Base-by-base conservation (phyloP, 352 stramenopile genomes). In the Phytophthora brassicae region DNA sequence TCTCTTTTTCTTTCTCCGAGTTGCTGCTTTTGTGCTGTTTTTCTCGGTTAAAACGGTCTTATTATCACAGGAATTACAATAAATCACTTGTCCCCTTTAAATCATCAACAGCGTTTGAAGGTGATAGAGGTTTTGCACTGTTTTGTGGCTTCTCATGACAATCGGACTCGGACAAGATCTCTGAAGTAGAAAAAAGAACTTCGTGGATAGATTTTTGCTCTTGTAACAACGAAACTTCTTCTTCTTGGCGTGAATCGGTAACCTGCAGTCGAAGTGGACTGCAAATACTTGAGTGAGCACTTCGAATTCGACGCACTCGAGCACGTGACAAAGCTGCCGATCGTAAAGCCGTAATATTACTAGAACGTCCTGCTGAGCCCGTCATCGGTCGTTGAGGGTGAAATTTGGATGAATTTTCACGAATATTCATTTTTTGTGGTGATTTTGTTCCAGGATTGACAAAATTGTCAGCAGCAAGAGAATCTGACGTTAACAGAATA, bases 231-330 rank as follows among this genome's bases (percentile, higher is more conserved):
- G 46, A 7, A 16, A 28, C 4, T 57, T 13, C n/a, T 24, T 63
- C 14, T 38, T 5, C 11, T 44, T 46, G 43, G 1, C 48, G n/a
- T 23, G 24, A 20, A 43, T 49, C 26, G 26, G 26, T 31, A 4
- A 31, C 14, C 13, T 47, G 17, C 1, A 44, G 36, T 38, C 13
- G 22, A 41, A 28, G 36, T 13, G 43, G 26, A 43, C 29, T 28
- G 26, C 35, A 16, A 41, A 8, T 11, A 23, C 17, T 56, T 33
- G 58, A 57, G 28, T 60, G 41, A 23, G 58, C 58, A 26, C 64
- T 72, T 22, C 64, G 58, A 45, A 72, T 72, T 13, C 39, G 59
- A 53, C 58, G 64, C 6, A 72, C 64, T 8, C 51, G 64, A 52
- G 64, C 64, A 0, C 64, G 64, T 42, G 52, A 60, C 3, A 72